Evolutionary conservation across 2,329 filamentous ascomycete species (phyloP).

Genomic region (Aspergillus niger): DNA sequence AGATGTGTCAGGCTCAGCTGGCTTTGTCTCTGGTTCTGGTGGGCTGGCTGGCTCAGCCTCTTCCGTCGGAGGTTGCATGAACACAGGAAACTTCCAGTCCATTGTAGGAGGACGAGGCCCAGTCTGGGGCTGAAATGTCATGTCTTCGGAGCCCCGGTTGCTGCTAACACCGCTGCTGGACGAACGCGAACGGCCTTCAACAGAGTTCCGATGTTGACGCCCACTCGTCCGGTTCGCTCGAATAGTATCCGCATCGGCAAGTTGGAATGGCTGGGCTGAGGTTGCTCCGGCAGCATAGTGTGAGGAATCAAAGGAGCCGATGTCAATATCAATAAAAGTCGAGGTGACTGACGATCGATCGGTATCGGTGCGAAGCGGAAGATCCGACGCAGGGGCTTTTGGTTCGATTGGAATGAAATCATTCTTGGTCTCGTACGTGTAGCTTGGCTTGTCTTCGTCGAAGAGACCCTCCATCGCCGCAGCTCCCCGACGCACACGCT

Average conservation of each 20-base stretch:
- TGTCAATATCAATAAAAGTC: constrained; percentile 58
- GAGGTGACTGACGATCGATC: constrained; percentile 52
- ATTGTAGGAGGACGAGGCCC: constrained; percentile 49
- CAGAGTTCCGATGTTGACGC: constrained; percentile 44
- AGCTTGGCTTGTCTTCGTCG: constrained; percentile 57
- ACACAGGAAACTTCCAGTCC: constrained; percentile 50
- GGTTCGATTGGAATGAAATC: constrained; percentile 49
- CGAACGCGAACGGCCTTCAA: constrained; percentile 36
- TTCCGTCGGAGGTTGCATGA: constrained; percentile 28
- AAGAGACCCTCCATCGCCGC: constrained; percentile 60
- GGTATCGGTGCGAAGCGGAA: constrained; percentile 53
- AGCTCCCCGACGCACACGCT: constrained; percentile 59
- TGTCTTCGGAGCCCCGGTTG: constrained; percentile 29
- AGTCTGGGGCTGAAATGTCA: constrained; percentile 34
- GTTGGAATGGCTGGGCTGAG: constrained; percentile 53
- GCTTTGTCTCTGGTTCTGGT: constrained; percentile 10
- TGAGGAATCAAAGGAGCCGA: constrained; percentile 53
- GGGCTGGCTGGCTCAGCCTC: constrained; percentile 14
- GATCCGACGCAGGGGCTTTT: constrained; percentile 53
- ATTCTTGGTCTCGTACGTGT: constrained; percentile 59
- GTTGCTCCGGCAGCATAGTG: constrained; percentile 56
- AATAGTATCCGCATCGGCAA: constrained; percentile 57
- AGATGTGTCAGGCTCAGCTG: constrained; percentile 25
- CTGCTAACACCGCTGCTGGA: constrained; percentile 33
- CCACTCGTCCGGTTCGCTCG: constrained; percentile 57